These are phyloP conservation scores for Tricholoma hemisulphureum DNA, from an alignment of 768 basidiomycete genomes.

Conservation along the genomic window DNA sequence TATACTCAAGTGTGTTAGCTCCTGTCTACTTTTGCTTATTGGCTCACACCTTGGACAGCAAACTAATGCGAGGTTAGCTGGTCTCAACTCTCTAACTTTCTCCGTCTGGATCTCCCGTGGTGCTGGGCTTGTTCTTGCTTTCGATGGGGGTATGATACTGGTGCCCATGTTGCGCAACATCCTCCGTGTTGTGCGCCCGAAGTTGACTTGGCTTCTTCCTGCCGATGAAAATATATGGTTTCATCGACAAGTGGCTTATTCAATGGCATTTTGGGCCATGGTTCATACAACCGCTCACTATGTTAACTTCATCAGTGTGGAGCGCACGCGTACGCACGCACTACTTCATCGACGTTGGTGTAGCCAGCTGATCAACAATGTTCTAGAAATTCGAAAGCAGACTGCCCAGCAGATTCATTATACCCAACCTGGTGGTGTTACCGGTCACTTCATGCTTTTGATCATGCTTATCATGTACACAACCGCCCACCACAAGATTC, in stretches of 20 bases:
- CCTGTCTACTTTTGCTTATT: neutral
- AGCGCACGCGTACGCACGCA: conserved; percentile 67
- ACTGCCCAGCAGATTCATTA: conserved; percentile 85
- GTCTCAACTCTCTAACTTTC: conserved; percentile 74
- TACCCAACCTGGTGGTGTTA: conserved; percentile 85
- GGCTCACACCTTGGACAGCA: conserved; percentile 35
- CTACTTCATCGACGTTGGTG: neutral
- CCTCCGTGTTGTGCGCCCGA: conserved; percentile 80
- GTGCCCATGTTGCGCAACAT: conserved; percentile 89
- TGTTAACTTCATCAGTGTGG: conserved; percentile 91
- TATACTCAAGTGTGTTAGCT: conserved; percentile 60
- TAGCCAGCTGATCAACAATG: neutral
- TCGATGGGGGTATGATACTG: conserved; percentile 82
- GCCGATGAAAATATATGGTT: conserved; percentile 97
- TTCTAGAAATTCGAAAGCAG: conserved; percentile 74
- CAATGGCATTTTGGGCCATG: conserved; percentile 90
- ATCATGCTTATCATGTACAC: conserved; percentile 93
- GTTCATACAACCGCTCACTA: conserved; percentile 94
- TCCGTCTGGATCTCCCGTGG: conserved; percentile 92
- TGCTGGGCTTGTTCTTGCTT: conserved; percentile 87
- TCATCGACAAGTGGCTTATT: conserved; percentile 93
- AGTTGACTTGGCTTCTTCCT: conserved; percentile 79
- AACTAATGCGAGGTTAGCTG: conserved; percentile 61
- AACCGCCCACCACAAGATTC: conserved; percentile 86
- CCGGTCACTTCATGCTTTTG: conserved; percentile 93